Evolutionary conservation across 1,284 basidiomycete species (phyloP), one percentile per base, ranked within the genome.

Genomic region (Pseudomicrostroma phylloplanum): DNA sequence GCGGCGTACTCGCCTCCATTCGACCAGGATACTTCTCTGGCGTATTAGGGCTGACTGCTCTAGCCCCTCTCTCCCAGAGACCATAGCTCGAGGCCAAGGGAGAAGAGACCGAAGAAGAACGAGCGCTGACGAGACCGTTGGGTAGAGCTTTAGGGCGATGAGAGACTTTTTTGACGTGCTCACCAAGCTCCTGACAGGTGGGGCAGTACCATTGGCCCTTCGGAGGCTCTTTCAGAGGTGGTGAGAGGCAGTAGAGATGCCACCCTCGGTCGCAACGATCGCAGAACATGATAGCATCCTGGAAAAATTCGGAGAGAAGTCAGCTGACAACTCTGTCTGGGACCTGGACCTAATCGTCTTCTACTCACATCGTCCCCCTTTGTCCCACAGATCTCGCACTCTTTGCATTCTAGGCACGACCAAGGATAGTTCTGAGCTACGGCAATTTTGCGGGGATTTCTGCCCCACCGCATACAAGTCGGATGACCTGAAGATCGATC

Each of bases 191-290:
- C 15, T 54, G 43, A 59, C 76, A 78, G 26, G 66, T 70, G 1
- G 76, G 75, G 41, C 76, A 78, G 40, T 36, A 23, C 43, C 15
- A 58, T 39, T 49, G 41, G n/a, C 69, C 69, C 23, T 53, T 51
- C 12, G 69, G 69, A 19, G 72, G 71, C 57, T 73, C 71, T 1
- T 54, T 17, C 1, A 82, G 80, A 42, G 79, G 82, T 70, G 92
- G 91, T 19, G 83, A 77, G 56, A 96, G 83, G 80, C 93, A 96
- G 72, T 89, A 86, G 81, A 88, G 87, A 79, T 98, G 94, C 90
- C 90, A 96, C 85, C 90, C 92, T 83, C 92, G 84, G 82, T 98
- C 94, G 79, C 94, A 98, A 57, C 84, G 85, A 82, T 97, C 94
- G 80, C 94, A 98, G 72, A 97, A 90, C 67, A 97, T 81, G 72